Conservation (phyloP, 768 basidiomycete species). For the Suillus tomentosus region DNA sequence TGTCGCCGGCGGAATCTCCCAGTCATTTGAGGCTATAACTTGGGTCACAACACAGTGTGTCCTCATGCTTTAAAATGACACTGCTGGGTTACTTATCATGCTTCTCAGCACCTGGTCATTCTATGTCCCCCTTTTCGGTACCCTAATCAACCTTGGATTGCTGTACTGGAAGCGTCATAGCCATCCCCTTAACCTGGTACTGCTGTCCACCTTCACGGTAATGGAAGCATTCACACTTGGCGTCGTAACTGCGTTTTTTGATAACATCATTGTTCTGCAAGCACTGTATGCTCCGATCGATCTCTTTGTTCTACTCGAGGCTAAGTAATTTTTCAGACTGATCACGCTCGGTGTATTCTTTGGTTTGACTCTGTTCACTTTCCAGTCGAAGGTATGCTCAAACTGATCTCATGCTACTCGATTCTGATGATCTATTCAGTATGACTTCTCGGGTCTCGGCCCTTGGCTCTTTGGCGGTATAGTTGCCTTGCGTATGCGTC, state of each 20-base stretch:
- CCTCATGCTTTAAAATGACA: conserved; percentile 6
- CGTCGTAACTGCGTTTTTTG: conserved; percentile 75
- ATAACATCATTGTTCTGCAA: conserved; percentile 76
- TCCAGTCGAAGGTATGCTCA: conserved; percentile 80
- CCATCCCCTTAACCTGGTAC: conserved; percentile 83
- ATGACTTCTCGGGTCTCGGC: conserved; percentile 92
- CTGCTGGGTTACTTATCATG: conserved; percentile 8
- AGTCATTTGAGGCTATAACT: conserved; percentile 54
- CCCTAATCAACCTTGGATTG: conserved; percentile 75
- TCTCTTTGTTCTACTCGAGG: conserved; percentile 15
- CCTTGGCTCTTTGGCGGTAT: conserved; percentile 89
- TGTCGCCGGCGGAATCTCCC: conserved; percentile 72
- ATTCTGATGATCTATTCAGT: conserved; percentile 44
- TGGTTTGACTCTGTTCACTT: conserved; percentile 91
- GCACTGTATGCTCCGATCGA: conserved; percentile 61
- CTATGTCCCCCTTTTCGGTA: conserved; percentile 77
- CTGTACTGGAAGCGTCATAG: conserved; percentile 93
- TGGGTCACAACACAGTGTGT: conserved; percentile 78
- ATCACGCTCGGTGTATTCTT: conserved; percentile 93
- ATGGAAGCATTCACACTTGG: conserved; percentile 92
- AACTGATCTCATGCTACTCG: background rate
- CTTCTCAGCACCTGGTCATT: conserved; percentile 69
- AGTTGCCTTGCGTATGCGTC: conserved; percentile 66
- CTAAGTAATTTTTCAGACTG: conserved; percentile 43
- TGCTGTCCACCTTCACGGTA: conserved; percentile 85